Evolutionary conservation across 2,329 filamentous ascomycete species (phyloP).

Genomic region (Blastomyces emzantsi): DNA sequence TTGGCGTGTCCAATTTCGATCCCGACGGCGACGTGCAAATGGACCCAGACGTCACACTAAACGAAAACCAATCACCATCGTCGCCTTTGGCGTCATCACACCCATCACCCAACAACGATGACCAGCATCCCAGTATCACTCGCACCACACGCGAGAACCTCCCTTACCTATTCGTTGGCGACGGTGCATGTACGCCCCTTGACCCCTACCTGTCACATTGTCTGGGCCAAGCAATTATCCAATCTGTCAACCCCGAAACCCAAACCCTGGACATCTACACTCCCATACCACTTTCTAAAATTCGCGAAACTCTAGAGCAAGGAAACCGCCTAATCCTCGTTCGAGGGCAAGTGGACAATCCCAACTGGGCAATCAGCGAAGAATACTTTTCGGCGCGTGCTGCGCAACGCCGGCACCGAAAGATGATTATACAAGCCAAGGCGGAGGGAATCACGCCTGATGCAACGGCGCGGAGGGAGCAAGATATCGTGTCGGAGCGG

Average conservation of each 20-base stretch:
- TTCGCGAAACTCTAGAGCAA: constrained; percentile 27
- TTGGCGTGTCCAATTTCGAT: constrained; percentile 5
- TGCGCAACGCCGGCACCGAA: constrained; percentile 28
- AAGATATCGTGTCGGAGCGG: constrained; percentile 20
- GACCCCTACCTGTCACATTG: constrained; percentile 41
- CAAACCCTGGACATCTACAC: constrained; percentile 42
- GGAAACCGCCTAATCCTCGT: constrained; percentile 40
- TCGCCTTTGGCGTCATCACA: constrained; percentile 6
- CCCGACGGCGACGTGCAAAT: constrained; percentile 11
- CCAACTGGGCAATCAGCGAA: constrained; percentile 39
- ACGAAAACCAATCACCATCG: constrained; percentile 13
- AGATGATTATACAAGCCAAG: constrained; percentile 18
- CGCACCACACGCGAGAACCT: constrained; percentile 38
- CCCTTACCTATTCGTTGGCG: constrained; percentile 43
- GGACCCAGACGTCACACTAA: constrained; percentile 19
- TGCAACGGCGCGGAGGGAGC: constrained; percentile 13
- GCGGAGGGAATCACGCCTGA: constrained; percentile 16
- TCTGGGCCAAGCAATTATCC: constrained; percentile 43
- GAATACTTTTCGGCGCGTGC: constrained; percentile 34
- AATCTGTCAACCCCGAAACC: constrained; percentile 31
- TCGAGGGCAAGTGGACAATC: constrained; percentile 38
- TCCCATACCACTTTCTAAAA: constrained; percentile 32
- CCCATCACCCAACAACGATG: constrained; percentile 1
- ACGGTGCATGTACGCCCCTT: constrained; percentile 35
- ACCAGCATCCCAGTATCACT: constrained; percentile 23